These are phyloP conservation scores for Eucalyptus tenuipes DNA, from an alignment of 345 rosid species.

Conservation along the genomic window DNA sequence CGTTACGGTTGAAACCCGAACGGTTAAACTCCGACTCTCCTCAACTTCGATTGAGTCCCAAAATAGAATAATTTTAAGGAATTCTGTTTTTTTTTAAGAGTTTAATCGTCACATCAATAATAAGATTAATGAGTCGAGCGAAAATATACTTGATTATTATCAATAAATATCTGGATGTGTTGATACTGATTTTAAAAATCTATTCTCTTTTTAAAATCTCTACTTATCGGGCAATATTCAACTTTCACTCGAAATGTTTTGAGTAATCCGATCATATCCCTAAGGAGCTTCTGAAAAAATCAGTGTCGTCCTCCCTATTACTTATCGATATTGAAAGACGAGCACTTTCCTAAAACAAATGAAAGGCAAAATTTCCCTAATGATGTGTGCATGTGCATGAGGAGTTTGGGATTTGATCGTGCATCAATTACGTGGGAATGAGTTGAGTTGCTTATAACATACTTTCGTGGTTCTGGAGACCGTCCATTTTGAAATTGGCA, in stretches of 20 bases:
- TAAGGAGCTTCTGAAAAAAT: background rate
- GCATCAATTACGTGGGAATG: background rate
- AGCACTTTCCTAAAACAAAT: background rate
- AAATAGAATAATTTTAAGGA: background rate
- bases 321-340: background rate
- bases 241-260: background rate
- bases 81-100: background rate
- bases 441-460: background rate
- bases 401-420: background rate
- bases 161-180: accelerated
- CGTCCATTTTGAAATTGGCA: background rate
- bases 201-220: accelerated
- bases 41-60: background rate
- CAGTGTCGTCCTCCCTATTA: background rate
- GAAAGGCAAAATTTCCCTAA: background rate
- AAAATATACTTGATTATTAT: background rate
- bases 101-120: background rate
- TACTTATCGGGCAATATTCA: accelerated
- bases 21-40: background rate
- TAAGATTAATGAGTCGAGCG: accelerated
- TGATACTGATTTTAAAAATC: background rate
- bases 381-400: background rate
- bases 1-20: background rate
- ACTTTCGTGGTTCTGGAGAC: background rate
- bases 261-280: accelerated